These are phyloP conservation scores for Lecanicillium sp. DNA, from an alignment of 2,329 filamentous ascomycete species.

Conservation along the genomic window DNA sequence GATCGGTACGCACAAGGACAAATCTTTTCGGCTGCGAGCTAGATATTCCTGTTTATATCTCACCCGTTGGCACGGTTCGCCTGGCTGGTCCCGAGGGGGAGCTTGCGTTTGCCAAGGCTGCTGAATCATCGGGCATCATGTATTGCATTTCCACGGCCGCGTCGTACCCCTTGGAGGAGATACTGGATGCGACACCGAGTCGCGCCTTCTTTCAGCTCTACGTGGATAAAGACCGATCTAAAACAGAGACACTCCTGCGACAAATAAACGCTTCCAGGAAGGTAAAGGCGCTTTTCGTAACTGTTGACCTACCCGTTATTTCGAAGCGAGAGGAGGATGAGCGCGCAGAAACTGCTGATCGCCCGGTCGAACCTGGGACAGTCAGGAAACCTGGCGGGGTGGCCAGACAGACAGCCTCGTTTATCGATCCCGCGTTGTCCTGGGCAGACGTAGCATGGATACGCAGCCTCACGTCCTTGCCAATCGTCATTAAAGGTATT, in stretches of 20 bases:
- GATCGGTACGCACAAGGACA: constrained; percentile 10
- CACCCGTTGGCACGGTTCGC: constrained; percentile 13
- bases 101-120: constrained; percentile 12
- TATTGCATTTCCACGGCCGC: constrained; percentile 8
- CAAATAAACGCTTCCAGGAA: neutral
- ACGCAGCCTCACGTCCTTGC: constrained; percentile 35
- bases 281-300: constrained; percentile 10
- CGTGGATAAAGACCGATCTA: constrained; percentile 7
- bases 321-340: constrained; percentile 14
- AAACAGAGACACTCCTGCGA: constrained; percentile 3
- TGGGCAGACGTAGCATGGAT: constrained; percentile 51
- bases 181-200: constrained; percentile 5
- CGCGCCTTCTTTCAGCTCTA: constrained; percentile 11
- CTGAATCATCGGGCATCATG: constrained; percentile 3
- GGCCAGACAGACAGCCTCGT: constrained; percentile 4
- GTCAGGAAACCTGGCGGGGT: constrained; percentile 7
- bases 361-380: neutral
- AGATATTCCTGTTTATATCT: constrained; percentile 14
- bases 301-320: constrained; percentile 6
- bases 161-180: constrained; percentile 8
- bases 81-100: constrained; percentile 14
- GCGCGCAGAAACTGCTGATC: constrained; percentile 6
- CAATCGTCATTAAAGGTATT: constrained; percentile 39
- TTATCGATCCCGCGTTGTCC: constrained; percentile 7
- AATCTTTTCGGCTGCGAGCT: constrained; percentile 14